Percentiles rank a stretch among this genome's conserved stretches.
phyloP scores from a whole-genome alignment of 345 rosid genomes.

The Lepidium aucheri region DNA sequence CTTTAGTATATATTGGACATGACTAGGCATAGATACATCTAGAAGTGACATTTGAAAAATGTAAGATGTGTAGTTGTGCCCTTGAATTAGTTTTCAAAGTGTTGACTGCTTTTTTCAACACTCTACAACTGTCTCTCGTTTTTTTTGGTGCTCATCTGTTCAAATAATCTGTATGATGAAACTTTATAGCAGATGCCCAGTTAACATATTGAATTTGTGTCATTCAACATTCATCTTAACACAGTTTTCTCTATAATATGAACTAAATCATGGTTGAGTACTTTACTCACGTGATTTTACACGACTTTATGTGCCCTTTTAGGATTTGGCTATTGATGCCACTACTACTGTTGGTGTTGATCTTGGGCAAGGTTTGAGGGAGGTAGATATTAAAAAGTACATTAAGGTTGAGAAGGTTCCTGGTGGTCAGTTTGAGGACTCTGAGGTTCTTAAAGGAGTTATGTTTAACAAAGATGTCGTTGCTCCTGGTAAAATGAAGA shows the following conservation, averaged over 20 bases:
- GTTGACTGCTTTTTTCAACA: neutral
- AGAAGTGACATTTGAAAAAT: neutral
- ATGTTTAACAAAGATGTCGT: constrained; percentile 95
- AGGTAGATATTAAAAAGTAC: constrained; percentile 88
- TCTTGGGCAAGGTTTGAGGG: constrained; percentile 89
- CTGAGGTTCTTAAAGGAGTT: constrained; percentile 84
- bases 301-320: neutral
- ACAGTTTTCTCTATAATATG: neutral
- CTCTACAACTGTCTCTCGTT: neutral
- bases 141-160: neutral
- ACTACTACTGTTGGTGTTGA: constrained; percentile 78
- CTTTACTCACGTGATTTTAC: neutral
- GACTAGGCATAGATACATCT: neutral
- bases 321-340: constrained; percentile 97
- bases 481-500: constrained; percentile 93
- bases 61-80: neutral
- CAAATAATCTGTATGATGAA: neutral
- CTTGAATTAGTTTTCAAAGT: too few relatives aligned
- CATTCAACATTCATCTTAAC: neutral
- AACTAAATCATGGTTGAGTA: neutral
- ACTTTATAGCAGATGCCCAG: neutral
- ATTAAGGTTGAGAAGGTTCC: constrained; percentile 97
- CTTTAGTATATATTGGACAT: neutral
- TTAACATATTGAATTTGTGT: neutral
- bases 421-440: constrained; percentile 91